These are phyloP conservation scores for Fusarium pseudograminearum DNA, from an alignment of 2,329 filamentous ascomycete genomes.

Conservation along the genomic window DNA sequence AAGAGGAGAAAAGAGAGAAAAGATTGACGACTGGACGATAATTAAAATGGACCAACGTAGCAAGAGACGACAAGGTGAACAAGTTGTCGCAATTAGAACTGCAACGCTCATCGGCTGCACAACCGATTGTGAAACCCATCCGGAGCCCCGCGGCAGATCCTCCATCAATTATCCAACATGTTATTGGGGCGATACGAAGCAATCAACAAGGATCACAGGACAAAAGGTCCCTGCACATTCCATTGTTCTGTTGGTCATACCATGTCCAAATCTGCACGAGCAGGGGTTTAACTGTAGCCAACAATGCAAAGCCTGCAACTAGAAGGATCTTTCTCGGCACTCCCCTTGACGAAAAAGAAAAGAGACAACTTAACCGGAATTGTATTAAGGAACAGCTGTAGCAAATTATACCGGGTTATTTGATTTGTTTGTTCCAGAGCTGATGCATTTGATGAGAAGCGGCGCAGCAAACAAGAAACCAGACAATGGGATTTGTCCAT, in stretches of 20 bases:
- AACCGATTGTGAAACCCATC: constrained; percentile 7
- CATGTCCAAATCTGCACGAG: constrained; percentile 1
- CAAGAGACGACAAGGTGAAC: neutral
- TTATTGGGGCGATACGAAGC: neutral
- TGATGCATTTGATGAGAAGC: neutral
- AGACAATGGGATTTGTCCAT: constrained; percentile 1
- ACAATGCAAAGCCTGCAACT: neutral
- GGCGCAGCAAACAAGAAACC: neutral
- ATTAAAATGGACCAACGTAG: neutral
- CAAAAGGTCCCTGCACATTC: neutral
- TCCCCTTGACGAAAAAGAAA: neutral
- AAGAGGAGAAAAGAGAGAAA: neutral
- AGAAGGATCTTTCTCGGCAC: neutral
- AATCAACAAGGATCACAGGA: neutral
- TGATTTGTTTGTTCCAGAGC: neutral
- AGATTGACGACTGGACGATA: neutral
- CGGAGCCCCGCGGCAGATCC: neutral
- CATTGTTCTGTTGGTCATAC: neutral
- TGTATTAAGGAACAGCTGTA: neutral
- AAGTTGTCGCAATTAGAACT: constrained; percentile 1
- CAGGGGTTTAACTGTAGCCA: neutral
- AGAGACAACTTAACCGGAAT: neutral
- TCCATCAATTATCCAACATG: neutral
- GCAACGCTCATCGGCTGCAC: constrained; percentile 2
- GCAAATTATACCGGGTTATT: neutral